Evolutionary conservation across 2,329 filamentous ascomycete species (phyloP).

Genomic region (Aaosphaeria arxii): DNA sequence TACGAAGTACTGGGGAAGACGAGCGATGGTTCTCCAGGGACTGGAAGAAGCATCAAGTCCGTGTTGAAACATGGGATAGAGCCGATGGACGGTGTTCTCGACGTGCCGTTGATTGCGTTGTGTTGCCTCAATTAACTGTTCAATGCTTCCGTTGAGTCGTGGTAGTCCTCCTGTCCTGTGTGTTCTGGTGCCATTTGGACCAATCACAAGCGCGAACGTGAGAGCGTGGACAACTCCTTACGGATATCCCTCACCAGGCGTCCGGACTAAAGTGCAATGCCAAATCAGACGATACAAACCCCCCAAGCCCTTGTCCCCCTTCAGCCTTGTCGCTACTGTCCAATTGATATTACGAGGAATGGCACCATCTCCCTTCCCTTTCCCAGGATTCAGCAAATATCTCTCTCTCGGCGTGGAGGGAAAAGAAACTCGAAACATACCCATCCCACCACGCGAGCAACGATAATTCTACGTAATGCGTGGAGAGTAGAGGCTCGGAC

Average conservation of each 20-base stretch:
- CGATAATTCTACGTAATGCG: too few relatives aligned
- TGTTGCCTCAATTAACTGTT: not conserved
- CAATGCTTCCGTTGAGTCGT: not conserved
- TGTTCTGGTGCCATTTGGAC: not conserved
- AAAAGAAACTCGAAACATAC: too few relatives aligned
- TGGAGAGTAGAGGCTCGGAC: too few relatives aligned
- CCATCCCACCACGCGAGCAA: too few relatives aligned
- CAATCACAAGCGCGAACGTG: not conserved
- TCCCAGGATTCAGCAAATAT: too few relatives aligned
- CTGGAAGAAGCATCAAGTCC: too few relatives aligned
- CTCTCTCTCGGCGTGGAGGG: too few relatives aligned
- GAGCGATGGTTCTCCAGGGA: too few relatives aligned
- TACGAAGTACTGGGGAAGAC: too few relatives aligned
- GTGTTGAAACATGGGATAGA: too few relatives aligned
- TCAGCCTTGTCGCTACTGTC: slow-evolving; percentile 2
- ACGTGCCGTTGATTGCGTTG: too few relatives aligned
- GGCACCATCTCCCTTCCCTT: slow-evolving; percentile 3
- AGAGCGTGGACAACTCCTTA: not conserved
- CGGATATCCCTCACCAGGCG: not conserved
- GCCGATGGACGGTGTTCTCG: too few relatives aligned
- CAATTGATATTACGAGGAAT: slow-evolving; percentile 10
- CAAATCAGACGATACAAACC: not conserved
- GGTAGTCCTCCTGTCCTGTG: not conserved
- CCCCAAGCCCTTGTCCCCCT: slow-evolving; percentile 4
- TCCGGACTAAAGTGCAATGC: not conserved